These are phyloP conservation scores for Boletus pseudopeckii DNA, from an alignment of 768 basidiomycete species.

Conservation along the genomic window DNA sequence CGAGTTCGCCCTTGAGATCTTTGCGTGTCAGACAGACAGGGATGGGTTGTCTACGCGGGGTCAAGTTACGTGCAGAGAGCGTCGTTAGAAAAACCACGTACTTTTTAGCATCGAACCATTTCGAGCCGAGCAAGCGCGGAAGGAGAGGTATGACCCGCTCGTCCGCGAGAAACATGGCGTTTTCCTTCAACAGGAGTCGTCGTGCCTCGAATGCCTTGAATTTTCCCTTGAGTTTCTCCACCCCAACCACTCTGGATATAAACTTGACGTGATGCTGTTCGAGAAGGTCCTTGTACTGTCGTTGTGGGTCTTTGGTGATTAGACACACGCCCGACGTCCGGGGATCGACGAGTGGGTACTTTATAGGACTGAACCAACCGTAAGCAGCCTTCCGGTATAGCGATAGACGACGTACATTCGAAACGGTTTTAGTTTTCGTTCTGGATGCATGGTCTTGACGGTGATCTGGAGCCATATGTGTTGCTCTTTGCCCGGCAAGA, in stretches of 20 bases:
- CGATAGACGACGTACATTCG: slow-evolving; percentile 62
- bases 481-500: slow-evolving; percentile 76
- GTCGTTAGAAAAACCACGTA: slow-evolving; percentile 36
- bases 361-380: slow-evolving; percentile 50
- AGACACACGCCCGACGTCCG: slow-evolving; percentile 79
- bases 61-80: neutral
- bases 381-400: neutral
- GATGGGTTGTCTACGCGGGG: slow-evolving; percentile 74
- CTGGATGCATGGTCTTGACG: slow-evolving; percentile 76
- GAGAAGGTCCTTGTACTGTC: slow-evolving; percentile 93
- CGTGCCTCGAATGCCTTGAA: slow-evolving; percentile 83
- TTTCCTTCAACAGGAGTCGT: slow-evolving; percentile 79
- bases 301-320: slow-evolving; percentile 93
- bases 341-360: slow-evolving; percentile 81
- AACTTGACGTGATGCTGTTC: slow-evolving; percentile 78
- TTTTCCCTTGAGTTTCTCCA: slow-evolving; percentile 92
- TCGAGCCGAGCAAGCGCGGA: slow-evolving; percentile 81
- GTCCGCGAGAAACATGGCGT: slow-evolving; percentile 91
- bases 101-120: slow-evolving; percentile 97
- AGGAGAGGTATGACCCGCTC: slow-evolving; percentile 85
- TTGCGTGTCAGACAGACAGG: slow-evolving; percentile 88
- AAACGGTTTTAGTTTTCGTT: slow-evolving; percentile 73
- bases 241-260: slow-evolving; percentile 85
- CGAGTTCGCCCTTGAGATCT: slow-evolving; percentile 89
- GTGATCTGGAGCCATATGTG: slow-evolving; percentile 86